Base-by-base conservation (phyloP, 768 basidiomycete species). In the Plicaturopsis crispa region DNA sequence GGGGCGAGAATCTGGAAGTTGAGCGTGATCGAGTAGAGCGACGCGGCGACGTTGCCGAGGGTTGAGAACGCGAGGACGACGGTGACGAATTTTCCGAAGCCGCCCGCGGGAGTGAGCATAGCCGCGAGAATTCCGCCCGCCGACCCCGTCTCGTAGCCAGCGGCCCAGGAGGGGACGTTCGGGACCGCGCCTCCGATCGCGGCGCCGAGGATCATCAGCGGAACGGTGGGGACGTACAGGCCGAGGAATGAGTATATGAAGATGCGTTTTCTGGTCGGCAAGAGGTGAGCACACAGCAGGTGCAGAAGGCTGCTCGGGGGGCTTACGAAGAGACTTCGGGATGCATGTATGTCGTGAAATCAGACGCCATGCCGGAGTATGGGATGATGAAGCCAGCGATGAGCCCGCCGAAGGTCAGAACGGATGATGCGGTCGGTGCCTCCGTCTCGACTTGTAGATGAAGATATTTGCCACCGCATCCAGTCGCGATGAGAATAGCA, bases 1-100 rank as follows among this genome's bases (percentile, higher is more conserved):
- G 85, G 84, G 4, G 83, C 54, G 48, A 80, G 67, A 1, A 82
- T 67, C 52, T 90, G 87, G 46, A 86, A 63, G 52, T 76, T 80
- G 41, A 90, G 68, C 1, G 78, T 75, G 41, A 83, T 73, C 31
- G 82, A 86, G 57, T 96, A 96, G 44, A 90, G 78, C 5, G 85
- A 83, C 2, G 80, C 75, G 1, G 86, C 84, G 32, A 87, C 81
- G 60, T 91, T 92, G 3, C 75, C 84, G 2, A 79, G 77, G 10
- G 88, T 77, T 41, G 79, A 80, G 21, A 92, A 59, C n/a, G 80
- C 76, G 45, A 90, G 66, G 39, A 91, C 52, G 19, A 84, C 81
- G 1, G 80, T 66, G 32, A 87, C 62, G 57, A 84, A 75, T 46
- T 83, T 83, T 1, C 83, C 77, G 56, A 85, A 85, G 22, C 68